Evolutionary conservation across 2,329 filamentous ascomycete genomes (phyloP), one percentile per base, ranked within the genome.

Genomic region (Calonectria multiphialidica): DNA sequence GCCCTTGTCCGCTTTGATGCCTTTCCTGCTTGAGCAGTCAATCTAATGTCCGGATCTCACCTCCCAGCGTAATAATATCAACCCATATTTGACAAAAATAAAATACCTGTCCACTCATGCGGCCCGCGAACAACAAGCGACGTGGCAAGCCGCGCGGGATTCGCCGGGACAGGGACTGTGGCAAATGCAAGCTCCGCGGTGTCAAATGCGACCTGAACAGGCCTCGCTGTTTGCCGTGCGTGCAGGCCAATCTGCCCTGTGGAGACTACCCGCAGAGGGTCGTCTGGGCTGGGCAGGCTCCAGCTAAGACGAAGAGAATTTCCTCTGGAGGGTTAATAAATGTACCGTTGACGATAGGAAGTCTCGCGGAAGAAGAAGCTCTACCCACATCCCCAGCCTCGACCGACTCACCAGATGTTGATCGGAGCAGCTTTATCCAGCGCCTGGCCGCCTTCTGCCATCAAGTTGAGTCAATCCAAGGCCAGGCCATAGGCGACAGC

Each of bases 191-290:
- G 66, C 49, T 64, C 16, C 66, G 79, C 4, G 74, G 73, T 12
- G 71, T 80, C 49, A 80, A 80, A 40, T 80, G 79, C 50, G 79
- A 81, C 47, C 72, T 81, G n/a, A 80, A 81, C 35, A 68, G 79
- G 7, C 79, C 79, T 6, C 75, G 72, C 45, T 81, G 79, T 33
- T 70, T 72, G 15, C 77, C 78, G 5, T 80, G 79, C 61, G 72
- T 77, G n/a, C 68, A 81, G 61, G 78, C 80, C 3, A 80, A 78
- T 1, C 44, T 82, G 10, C 21, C 67, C 1, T 83, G 82, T 49
- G 80, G 79, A 42, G 81, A 79, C 5, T 83, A 83, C 53, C 78
- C 80, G 15, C 79, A 80, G 71, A 72, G 81, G 16, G 77, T 83
- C 18, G 76, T 82, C 1, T 83, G 82, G 81, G 71, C 78, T 0